Evolutionary conservation across 2,329 filamentous ascomycete species (phyloP), one percentile per base, ranked within the genome.

Genomic region (Stagonosporopsis tanaceti): DNA sequence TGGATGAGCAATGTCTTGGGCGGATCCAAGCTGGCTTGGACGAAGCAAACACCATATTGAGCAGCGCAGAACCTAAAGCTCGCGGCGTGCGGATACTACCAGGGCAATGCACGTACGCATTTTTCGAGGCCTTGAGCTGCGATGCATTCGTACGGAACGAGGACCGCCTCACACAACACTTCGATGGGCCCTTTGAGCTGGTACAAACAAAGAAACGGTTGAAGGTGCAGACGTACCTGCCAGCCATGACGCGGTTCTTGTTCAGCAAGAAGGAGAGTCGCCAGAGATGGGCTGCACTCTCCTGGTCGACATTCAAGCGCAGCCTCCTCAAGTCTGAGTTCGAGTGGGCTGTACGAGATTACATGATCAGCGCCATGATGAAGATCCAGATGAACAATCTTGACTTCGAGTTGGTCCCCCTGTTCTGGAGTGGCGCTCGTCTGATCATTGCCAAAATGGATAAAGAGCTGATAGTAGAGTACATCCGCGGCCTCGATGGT

Each of bases 121-220:
- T 98, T 28, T 97, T 96, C 68, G 94, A 98, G 74, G 89, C 90
- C 0, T 80, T 98, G 48, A 96, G 93, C 74, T 96, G 90, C 74
- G 87, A 93, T 64, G 84, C 89, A 0, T 92, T 96, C 71, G 81
- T 97, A 59, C 76, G 79, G 22, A 81, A 84, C 61, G 83, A 86
- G 53, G 75, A 78, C 17, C 76, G 83, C 20, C 74, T 89, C 22
- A 71, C 77, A 53, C 67, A 79, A 27, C 83, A 88, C 63, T 97
- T 98, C 72, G 90, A 97, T 72, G 87, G 84, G 64, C 92, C 96
- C 11, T 97, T 98, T 74, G 83, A 86, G 64, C 84, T 92, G 22
- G 87, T 96, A 2, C 91, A 94, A 75, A 86, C 86, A 14, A 93
- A 89, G 69, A 92, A 86, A 66, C 86, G 87, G n/a, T 81, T 97